A percentile compares a stretch with the other conserved stretches of the same genome.
Evolutionary conservation across 805 yeast genomes (phyloP).

Genomic region (Yarrowia deformans): DNA sequence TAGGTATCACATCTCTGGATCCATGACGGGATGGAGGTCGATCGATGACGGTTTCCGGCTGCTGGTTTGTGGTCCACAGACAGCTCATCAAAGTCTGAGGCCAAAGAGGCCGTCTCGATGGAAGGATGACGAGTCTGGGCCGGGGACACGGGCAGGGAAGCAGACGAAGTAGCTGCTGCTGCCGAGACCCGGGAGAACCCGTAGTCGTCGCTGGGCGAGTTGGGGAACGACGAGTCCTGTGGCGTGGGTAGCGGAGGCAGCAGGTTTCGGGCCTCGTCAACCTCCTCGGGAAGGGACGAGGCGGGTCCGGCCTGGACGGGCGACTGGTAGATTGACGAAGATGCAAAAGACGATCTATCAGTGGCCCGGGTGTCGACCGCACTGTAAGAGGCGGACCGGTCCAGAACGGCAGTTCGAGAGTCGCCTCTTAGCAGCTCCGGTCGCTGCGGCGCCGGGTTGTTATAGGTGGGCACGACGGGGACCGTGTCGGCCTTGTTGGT

Average conservation of each 20-base stretch:
- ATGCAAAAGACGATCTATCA: slow-evolving; percentile 29
- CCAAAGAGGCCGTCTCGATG: slow-evolving; percentile 30
- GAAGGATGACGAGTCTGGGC: slow-evolving; percentile 26
- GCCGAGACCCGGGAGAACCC: slow-evolving; percentile 8
- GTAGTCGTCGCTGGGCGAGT: slow-evolving; percentile 19
- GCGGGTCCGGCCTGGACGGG: slow-evolving; percentile 21
- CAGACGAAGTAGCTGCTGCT: background rate
- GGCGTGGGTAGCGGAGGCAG: slow-evolving; percentile 35
- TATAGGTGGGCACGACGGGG: slow-evolving; percentile 14
- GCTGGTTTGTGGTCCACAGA: background rate
- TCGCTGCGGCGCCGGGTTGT: background rate
- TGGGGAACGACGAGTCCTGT: slow-evolving; percentile 33
- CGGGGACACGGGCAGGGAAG: slow-evolving; percentile 28
- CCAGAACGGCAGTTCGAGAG: background rate
- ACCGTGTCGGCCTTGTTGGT: slow-evolving; percentile 29
- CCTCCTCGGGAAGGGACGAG: slow-evolving; percentile 13
- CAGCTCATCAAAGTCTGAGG: slow-evolving; percentile 34
- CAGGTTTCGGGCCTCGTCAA: slow-evolving; percentile 35
- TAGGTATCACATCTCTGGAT: slow-evolving; percentile 33
- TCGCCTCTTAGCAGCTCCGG: slow-evolving; percentile 8
- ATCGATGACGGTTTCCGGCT: background rate
- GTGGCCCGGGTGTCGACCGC: slow-evolving; percentile 16
- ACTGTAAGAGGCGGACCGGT: slow-evolving; percentile 15
- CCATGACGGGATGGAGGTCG: slow-evolving; percentile 33
- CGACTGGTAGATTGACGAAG: slow-evolving; percentile 32